Evolutionary conservation across 305 asterid species (phyloP), one percentile per base, ranked within the genome.

Genomic region (Fraxinus paxiana): DNA sequence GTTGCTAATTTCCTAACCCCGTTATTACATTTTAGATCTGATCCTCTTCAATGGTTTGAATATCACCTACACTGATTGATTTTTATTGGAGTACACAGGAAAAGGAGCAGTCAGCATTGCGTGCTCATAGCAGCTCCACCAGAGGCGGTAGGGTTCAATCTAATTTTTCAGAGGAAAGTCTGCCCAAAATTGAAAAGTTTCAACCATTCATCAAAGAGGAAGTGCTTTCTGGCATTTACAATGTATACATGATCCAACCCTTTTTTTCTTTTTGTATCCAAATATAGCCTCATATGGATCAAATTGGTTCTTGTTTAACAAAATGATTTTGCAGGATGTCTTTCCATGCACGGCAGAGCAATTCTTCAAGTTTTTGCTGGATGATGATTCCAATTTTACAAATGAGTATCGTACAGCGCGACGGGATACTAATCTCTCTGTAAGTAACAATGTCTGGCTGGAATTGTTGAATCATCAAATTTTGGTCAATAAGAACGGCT

Each of bases 341-440:
- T 94, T 92, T 80, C 95, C 97, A 26, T 94, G 97, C 91, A 91
- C 93, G 2, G 92, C 92, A 35, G 98, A 92, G 84, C 92, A 96
- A 83, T 92, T 90, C 84, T 94, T 92, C 89, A 89, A 88, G 72
- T 79, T 90, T 80, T 74, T 96, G 72, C 75, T 96, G 77, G 92
- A 88, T 79, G 98, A 94, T 84, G 92, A 87, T 80, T 96, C 99
- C 80, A 86, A 88, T 82, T 96, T 94, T 89, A 92, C 92, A 38
- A 87, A 84, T 75, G 97, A 96, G 81, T 92, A 92, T 85, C 94
- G 92, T 77, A 86, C 90, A 73, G 86, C 82, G 18, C 89, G 97
- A 77, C 94, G 92, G 87, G 96, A 96, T 87, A 79, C 92, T 83
- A 92, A 92, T 90, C 91, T 96, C 70, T 78, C 73, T 7, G 99